These are phyloP conservation scores for Talaromyces amestolkiae DNA, from an alignment of 2,329 filamentous ascomycete species.

Conservation along the genomic window DNA sequence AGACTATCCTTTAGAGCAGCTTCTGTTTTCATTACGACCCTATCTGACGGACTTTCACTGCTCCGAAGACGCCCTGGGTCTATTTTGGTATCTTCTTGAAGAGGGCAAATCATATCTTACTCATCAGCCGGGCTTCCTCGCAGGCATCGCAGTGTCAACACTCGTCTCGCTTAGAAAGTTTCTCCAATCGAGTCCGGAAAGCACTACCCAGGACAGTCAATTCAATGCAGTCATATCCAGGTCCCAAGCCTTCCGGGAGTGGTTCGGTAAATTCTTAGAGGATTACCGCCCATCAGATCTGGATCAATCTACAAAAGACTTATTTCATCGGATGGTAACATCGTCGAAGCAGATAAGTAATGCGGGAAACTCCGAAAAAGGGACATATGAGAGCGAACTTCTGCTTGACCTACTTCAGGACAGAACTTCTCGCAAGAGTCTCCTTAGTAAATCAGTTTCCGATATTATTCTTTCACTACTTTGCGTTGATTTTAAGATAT, in stretches of 20 bases:
- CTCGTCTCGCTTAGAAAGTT: conserved; percentile 76
- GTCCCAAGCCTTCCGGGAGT: conserved; percentile 71
- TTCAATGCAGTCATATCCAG: conserved; percentile 74
- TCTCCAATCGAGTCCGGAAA: conserved; percentile 69
- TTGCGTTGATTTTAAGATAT: conserved; percentile 69
- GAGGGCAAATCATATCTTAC: conserved; percentile 65
- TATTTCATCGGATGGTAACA: conserved; percentile 66
- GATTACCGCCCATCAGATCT: conserved; percentile 57
- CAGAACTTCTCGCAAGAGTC: conserved; percentile 57
- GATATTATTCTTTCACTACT: conserved; percentile 51
- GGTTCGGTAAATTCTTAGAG: conserved; percentile 70
- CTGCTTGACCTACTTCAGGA: conserved; percentile 79
- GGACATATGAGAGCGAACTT: conserved; percentile 73
- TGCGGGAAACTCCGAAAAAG: conserved; percentile 66
- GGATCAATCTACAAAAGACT: conserved; percentile 49
- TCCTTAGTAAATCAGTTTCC: conserved; percentile 69
- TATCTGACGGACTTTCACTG: conserved; percentile 83
- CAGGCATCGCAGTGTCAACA: conserved; percentile 75
- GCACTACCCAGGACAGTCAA: conserved; percentile 80
- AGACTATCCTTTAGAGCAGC: conserved; percentile 86
- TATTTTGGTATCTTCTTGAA: conserved; percentile 78
- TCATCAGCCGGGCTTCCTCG: conserved; percentile 69
- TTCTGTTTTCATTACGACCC: conserved; percentile 73
- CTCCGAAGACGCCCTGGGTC: conserved; percentile 82
- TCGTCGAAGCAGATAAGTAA: conserved; percentile 66